Conservation (phyloP, 805 yeast genomes). For the Sugiyamaella chiloensis region DNA sequence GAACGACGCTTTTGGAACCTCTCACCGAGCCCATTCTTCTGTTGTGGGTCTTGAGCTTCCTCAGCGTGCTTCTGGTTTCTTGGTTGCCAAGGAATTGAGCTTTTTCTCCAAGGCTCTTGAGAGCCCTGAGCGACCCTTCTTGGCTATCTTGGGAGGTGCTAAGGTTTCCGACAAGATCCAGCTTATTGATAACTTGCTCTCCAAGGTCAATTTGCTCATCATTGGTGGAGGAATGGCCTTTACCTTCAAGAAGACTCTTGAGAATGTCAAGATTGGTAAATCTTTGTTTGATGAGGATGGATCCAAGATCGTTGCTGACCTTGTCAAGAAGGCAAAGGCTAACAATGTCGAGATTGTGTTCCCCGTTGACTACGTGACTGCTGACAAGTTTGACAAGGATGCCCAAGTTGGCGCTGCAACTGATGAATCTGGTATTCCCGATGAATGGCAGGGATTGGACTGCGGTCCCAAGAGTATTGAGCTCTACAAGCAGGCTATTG, state of each 20-base stretch:
- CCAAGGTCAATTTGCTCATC: constrained; percentile 91
- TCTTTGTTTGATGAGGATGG: constrained; percentile 93
- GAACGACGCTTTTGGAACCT: constrained; percentile 98
- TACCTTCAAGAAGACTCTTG: constrained; percentile 94
- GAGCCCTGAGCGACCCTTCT: constrained; percentile 96
- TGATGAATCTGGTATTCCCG: constrained; percentile 90
- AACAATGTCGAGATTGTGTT: constrained; percentile 89
- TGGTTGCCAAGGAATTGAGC: constrained; percentile 94
- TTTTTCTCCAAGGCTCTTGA: constrained; percentile 98
- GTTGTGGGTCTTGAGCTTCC: constrained; percentile 97
- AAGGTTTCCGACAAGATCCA: constrained; percentile 99
- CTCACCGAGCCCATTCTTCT: constrained; percentile 99
- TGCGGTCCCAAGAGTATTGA: constrained; percentile 86
- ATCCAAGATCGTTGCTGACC: constrained; percentile 88
- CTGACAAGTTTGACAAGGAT: constrained; percentile 88
- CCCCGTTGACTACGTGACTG: constrained; percentile 95
- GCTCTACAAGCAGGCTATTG: constrained; percentile 77
- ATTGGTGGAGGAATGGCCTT: constrained; percentile 99
- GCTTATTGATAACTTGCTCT: constrained; percentile 86
- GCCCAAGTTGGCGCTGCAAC: constrained; percentile 84
- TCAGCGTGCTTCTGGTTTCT: constrained; percentile 98
- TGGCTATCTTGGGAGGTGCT: constrained; percentile 99
- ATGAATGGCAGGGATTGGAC: constrained; percentile 93
- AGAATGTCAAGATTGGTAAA: constrained; percentile 82
- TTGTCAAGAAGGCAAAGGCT: constrained; percentile 94